A percentile compares a stretch with the other conserved stretches of the same genome.
phyloP scores from a whole-genome alignment of 176 grass and related monocot species.

The Musa schizocarpa region DNA sequence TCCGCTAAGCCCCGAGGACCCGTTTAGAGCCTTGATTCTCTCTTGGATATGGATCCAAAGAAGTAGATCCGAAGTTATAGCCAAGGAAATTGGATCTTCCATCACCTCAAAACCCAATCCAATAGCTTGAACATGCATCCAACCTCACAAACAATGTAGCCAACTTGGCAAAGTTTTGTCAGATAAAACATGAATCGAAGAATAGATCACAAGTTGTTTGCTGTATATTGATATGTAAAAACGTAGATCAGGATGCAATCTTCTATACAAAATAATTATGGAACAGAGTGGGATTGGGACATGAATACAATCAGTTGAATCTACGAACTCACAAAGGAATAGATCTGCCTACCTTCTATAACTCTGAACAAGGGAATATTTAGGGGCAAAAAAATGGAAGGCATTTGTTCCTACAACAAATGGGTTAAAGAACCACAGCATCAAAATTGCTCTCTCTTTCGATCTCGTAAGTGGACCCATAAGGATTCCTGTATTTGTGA shows the following conservation, averaged over 20 bases:
- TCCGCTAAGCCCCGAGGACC: too few species aligned
- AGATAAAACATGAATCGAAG: too few species aligned
- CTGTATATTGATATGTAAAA: background rate
- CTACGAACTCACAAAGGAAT: background rate
- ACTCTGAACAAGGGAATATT: background rate
- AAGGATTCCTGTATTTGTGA: background rate
- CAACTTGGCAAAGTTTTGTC: too few species aligned
- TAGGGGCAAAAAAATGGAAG: background rate
- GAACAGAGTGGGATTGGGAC: background rate
- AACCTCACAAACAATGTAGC: too few species aligned
- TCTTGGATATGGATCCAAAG: too few species aligned
- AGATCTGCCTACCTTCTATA: background rate
- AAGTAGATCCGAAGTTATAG: too few species aligned
- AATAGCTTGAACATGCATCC: too few species aligned
- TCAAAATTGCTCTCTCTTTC: background rate
- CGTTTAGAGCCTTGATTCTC: too few species aligned
- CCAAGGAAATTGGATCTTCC: too few species aligned
- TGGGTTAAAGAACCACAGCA: background rate
- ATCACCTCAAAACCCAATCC: too few species aligned
- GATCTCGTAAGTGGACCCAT: background rate
- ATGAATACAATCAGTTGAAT: background rate
- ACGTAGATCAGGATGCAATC: background rate
- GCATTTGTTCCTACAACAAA: background rate
- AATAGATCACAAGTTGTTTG: background rate
- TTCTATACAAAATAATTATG: conserved; percentile 1